Percentiles rank a stretch among this genome's conserved stretches.
Evolutionary conservation across 768 basidiomycete species (phyloP).

Genomic region (Coprinopsis strossmayeri): DNA sequence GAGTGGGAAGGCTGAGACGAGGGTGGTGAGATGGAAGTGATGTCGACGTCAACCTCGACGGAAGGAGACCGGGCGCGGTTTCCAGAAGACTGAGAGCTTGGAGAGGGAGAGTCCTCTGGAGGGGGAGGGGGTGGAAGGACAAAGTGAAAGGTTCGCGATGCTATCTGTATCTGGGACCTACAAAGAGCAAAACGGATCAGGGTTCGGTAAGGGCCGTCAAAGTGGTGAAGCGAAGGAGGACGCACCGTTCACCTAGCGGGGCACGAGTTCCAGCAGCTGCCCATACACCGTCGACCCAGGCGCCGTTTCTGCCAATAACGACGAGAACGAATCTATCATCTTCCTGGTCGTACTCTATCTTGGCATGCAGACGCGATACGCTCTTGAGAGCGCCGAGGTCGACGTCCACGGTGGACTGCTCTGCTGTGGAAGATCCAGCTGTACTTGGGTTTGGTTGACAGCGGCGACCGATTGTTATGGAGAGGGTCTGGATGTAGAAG

Average conservation of each 20-base stretch:
- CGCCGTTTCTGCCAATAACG: slow-evolving; percentile 94
- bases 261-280: slow-evolving; percentile 81
- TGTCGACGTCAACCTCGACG: slow-evolving; percentile 40
- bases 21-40: slow-evolving; percentile 76
- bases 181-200: slow-evolving; percentile 14
- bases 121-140: slow-evolving; percentile 84
- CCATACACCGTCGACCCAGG: slow-evolving; percentile 98
- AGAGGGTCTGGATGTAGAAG: slow-evolving; percentile 95
- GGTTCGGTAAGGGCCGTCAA: neutral
- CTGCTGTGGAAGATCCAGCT: slow-evolving; percentile 52
- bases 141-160: slow-evolving; percentile 95
- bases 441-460: slow-evolving; percentile 51
- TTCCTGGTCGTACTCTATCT: slow-evolving; percentile 90
- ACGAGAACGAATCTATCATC: slow-evolving; percentile 83
- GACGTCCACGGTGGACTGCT: slow-evolving; percentile 62
- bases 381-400: slow-evolving; percentile 96
- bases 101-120: slow-evolving; percentile 76
- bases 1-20: slow-evolving; percentile 76
- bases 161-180: slow-evolving; percentile 95
- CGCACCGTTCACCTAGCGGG: slow-evolving; percentile 77
- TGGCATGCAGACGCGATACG: slow-evolving; percentile 94
- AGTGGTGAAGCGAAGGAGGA: slow-evolving; percentile 7
- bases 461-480: slow-evolving; percentile 89
- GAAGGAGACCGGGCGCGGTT: slow-evolving; percentile 70
- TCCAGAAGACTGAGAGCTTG: slow-evolving; percentile 68